A percentile compares a stretch with the other conserved stretches of the same genome.
Conservation (phyloP, 768 basidiomycete species). For the Mycena indigotica region DNA sequence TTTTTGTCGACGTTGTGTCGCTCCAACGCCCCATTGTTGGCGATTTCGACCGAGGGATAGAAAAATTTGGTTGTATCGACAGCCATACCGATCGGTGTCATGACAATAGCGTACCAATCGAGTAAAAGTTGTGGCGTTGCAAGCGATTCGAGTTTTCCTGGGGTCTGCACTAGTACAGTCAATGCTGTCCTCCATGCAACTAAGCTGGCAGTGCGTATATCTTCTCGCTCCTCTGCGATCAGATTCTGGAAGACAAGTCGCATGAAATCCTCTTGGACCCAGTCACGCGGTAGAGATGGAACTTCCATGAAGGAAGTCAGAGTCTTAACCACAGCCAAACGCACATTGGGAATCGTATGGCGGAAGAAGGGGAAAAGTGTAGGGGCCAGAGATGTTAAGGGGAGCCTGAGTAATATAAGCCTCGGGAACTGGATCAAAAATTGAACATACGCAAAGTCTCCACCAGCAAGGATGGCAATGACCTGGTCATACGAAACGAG, state of each 20-base stretch:
- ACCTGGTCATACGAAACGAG: slow-evolving; percentile 79
- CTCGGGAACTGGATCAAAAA: slow-evolving; percentile 5
- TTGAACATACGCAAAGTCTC: slow-evolving; percentile 67
- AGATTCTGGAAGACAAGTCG: slow-evolving; percentile 92
- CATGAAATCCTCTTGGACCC: slow-evolving; percentile 78
- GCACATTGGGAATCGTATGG: slow-evolving; percentile 92
- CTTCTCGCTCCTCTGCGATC: slow-evolving; percentile 84
- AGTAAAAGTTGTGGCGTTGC: slow-evolving; percentile 63
- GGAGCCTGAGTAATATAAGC: slow-evolving; percentile 51
- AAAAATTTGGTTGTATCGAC: slow-evolving; percentile 74
- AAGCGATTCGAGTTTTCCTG: slow-evolving; percentile 53
- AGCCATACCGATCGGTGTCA: slow-evolving; percentile 86
- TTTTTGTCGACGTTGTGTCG: slow-evolving; percentile 96
- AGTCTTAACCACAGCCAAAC: slow-evolving; percentile 89
- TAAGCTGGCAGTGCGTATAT: slow-evolving; percentile 76
- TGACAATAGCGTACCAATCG: slow-evolving; percentile 85
- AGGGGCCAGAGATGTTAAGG: slow-evolving; percentile 80
- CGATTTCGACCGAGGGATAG: slow-evolving; percentile 47
- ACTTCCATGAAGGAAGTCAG: slow-evolving; percentile 85
- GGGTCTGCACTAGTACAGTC: slow-evolving; percentile 47
- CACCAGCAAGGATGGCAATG: slow-evolving; percentile 71
- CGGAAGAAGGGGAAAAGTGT: slow-evolving; percentile 96
- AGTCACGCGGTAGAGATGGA: slow-evolving; percentile 69
- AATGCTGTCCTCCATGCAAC: slow-evolving; percentile 76
- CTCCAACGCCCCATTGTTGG: slow-evolving; percentile 53